phyloP scores from a whole-genome alignment of 169 alveolate species.

The Plasmodium adleri region DNA sequence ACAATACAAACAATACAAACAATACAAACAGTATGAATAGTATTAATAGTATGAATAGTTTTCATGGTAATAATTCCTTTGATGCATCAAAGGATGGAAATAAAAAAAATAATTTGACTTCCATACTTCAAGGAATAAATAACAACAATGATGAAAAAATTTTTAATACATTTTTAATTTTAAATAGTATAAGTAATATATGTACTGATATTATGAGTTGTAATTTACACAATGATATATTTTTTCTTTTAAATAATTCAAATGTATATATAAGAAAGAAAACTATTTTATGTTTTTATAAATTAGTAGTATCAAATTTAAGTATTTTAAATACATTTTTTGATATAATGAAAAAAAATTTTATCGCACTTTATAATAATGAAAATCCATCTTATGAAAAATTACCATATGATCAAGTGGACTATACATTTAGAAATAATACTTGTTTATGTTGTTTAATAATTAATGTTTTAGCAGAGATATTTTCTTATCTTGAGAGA shows the following conservation, averaged over 20 bases:
- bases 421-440: slow-evolving; percentile 9
- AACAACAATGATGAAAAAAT: slow-evolving; percentile 7
- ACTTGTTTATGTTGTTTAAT: slow-evolving; percentile 42
- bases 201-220: slow-evolving; percentile 58
- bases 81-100: neutral
- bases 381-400: slow-evolving; percentile 30
- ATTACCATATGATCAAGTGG: neutral
- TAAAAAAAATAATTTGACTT: neutral
- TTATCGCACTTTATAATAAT: slow-evolving; percentile 24
- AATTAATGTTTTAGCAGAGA: slow-evolving; percentile 45
- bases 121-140: neutral
- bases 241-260: slow-evolving; percentile 30
- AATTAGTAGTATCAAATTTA: slow-evolving; percentile 26
- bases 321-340: slow-evolving; percentile 26
- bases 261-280: slow-evolving; percentile 39
- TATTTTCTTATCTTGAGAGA: slow-evolving; percentile 23
- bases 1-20: neutral
- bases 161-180: slow-evolving; percentile 32
- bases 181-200: slow-evolving; percentile 47
- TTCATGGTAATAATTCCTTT: neutral
- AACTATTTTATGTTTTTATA: slow-evolving; percentile 33
- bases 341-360: slow-evolving; percentile 27
- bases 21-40: neutral
- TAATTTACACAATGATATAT: slow-evolving; percentile 29
- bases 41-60: neutral